Percentiles rank a stretch among this genome's conserved stretches.
These are phyloP conservation scores for Lachnellula hyalina DNA, from an alignment of 2,329 filamentous ascomycete genomes.

Conservation along the genomic window DNA sequence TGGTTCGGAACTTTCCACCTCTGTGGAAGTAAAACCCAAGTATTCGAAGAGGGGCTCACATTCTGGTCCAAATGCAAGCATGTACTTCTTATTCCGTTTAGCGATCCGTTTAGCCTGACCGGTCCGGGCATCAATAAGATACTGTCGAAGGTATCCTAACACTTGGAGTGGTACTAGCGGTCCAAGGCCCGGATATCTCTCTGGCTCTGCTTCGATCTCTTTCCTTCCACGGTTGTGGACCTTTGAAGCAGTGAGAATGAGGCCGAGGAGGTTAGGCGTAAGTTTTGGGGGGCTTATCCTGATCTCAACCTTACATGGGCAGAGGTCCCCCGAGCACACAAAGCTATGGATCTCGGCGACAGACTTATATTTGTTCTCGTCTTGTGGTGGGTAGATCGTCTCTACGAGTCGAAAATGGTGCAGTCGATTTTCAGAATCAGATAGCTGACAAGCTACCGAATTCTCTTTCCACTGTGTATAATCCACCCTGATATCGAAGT, in stretches of 20 bases:
- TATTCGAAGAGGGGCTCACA: conserved; percentile 53
- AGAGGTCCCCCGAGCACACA: conserved; percentile 53
- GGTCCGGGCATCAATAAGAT: conserved; percentile 50
- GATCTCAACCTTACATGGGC: conserved; percentile 48
- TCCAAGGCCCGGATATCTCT: conserved; percentile 44
- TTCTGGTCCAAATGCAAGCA: conserved; percentile 56
- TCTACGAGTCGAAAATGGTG: conserved; percentile 51
- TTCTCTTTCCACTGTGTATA: conserved; percentile 38
- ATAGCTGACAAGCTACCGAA: conserved; percentile 26
- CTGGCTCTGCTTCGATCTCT: conserved; percentile 45
- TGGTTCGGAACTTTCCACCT: conserved; percentile 27
- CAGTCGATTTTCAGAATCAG: conserved; percentile 44
- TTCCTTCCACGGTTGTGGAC: conserved; percentile 49
- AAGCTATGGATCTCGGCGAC: conserved; percentile 44
- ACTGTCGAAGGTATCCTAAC: conserved; percentile 51
- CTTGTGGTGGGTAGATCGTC: conserved; percentile 34
- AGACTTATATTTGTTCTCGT: conserved; percentile 24
- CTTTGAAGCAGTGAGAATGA: conserved; percentile 48
- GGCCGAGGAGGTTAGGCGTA: conserved; percentile 38
- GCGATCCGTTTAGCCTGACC: conserved; percentile 50
- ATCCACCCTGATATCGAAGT: conserved; percentile 53
- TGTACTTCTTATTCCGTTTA: conserved; percentile 57
- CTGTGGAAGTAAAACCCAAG: conserved; percentile 47
- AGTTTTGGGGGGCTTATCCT: conserved; percentile 49
- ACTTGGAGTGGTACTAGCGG: conserved; percentile 49